Evolutionary conservation across 495 filamentous ascomycete species (phyloP).

Genomic region (Podospora fimiseda): DNA sequence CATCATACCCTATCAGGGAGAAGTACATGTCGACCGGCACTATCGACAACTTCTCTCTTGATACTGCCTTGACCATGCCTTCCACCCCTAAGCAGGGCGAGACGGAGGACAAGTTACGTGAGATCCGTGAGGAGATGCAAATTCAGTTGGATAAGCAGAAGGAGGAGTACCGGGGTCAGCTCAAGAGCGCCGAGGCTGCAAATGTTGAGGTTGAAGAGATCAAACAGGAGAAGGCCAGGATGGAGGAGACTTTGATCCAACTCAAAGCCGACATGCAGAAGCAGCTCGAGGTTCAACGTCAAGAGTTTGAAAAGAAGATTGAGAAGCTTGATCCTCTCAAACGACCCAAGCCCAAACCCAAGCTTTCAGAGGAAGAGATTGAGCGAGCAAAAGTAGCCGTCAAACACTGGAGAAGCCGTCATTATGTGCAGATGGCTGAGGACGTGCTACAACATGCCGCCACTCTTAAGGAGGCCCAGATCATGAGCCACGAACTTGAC

Average conservation of each 20-base stretch:
- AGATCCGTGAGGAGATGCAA: slow-evolving; percentile 83
- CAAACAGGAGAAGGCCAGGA: slow-evolving; percentile 72
- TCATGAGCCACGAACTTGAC: slow-evolving; percentile 96
- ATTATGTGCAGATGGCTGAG: slow-evolving; percentile 93
- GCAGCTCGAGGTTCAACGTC: slow-evolving; percentile 66
- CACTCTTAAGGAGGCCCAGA: slow-evolving; percentile 87
- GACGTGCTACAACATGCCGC: slow-evolving; percentile 80
- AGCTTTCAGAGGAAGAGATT: slow-evolving; percentile 63
- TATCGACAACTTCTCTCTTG: slow-evolving; percentile 91
- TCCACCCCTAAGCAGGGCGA: slow-evolving; percentile 80
- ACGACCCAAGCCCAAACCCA: slow-evolving; percentile 49
- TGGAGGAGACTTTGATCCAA: slow-evolving; percentile 74
- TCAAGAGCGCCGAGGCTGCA: slow-evolving; percentile 70
- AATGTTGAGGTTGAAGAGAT: slow-evolving; percentile 79
- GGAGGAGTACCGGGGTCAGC: slow-evolving; percentile 71
- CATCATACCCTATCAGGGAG: slow-evolving; percentile 81
- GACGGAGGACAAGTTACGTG: slow-evolving; percentile 61
- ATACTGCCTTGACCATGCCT: slow-evolving; percentile 89
- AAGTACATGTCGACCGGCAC: slow-evolving; percentile 97
- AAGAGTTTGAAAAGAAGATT: slow-evolving; percentile 63
- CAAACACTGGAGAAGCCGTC: slow-evolving; percentile 73
- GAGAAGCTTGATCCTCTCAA: slow-evolving; percentile 43
- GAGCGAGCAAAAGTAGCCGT: slow-evolving; percentile 58
- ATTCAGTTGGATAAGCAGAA: slow-evolving; percentile 80
- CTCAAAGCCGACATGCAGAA: slow-evolving; percentile 83